Percentiles rank a stretch among this genome's conserved stretches.
Conservation (phyloP, 2,329 filamentous ascomycete genomes). For the Microsporum audouinii region DNA sequence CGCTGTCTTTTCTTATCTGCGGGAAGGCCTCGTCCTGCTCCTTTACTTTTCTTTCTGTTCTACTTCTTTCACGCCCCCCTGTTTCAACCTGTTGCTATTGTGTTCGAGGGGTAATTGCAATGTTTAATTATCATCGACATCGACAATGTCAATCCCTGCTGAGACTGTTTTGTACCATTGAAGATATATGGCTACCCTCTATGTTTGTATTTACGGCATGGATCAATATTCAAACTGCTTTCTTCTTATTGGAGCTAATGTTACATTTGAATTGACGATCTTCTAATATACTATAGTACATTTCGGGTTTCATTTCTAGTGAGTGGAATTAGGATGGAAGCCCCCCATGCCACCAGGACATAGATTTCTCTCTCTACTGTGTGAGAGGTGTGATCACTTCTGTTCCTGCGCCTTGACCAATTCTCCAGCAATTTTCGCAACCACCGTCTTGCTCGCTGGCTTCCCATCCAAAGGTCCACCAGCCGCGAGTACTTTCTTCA, state of each 20-base stretch:
- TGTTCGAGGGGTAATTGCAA: slow-evolving; percentile 1
- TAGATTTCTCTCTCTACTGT: not conserved
- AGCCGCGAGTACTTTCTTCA: slow-evolving; percentile 33
- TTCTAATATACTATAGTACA: slow-evolving; percentile 8
- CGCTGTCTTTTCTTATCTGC: not conserved
- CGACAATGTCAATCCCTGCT: not conserved
- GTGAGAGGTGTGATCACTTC: not conserved
- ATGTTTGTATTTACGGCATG: too few relatives aligned
- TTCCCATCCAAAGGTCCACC: slow-evolving; percentile 36
- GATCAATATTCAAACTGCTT: too few relatives aligned
- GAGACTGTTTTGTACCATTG: not conserved
- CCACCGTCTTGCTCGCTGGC: slow-evolving; percentile 32
- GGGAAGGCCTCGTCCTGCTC: not conserved
- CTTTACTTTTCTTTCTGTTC: not conserved
- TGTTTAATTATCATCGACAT: not conserved
- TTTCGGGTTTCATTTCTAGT: not conserved
- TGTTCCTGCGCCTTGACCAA: slow-evolving; percentile 17
- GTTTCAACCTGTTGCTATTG: not conserved
- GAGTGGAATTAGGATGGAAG: not conserved
- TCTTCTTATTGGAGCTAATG: not conserved
- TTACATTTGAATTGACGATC: not conserved
- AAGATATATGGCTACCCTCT: not conserved
- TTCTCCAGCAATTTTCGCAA: slow-evolving; percentile 32
- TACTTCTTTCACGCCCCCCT: not conserved
- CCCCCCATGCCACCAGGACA: not conserved